phyloP scores from a whole-genome alignment of 208 protist genomes.

The Leishmania aethiopica region DNA sequence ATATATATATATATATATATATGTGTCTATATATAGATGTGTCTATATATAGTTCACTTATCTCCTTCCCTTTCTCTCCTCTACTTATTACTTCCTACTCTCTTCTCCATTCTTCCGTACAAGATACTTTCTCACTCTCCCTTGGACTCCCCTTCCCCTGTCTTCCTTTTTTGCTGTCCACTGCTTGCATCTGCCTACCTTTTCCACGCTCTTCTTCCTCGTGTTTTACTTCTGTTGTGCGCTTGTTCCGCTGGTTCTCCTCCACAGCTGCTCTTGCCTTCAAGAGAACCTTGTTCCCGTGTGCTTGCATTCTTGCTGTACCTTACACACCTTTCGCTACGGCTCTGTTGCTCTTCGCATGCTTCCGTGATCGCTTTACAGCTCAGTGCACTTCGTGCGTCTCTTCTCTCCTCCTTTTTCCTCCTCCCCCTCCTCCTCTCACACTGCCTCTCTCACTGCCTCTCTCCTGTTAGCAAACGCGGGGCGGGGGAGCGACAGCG shows the following conservation, averaged over 20 bases:
- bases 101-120: background rate
- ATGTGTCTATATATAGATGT: too few species aligned
- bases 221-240: background rate
- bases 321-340: background rate
- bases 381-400: background rate
- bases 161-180: background rate
- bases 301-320: conserved; percentile 3
- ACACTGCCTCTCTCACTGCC: background rate
- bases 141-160: background rate
- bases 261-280: background rate
- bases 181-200: background rate
- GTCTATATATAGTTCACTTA: too few species aligned
- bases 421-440: too few species aligned
- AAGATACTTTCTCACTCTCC: background rate
- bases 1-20: too few species aligned
- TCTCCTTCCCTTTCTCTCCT: background rate
- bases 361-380: background rate
- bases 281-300: too few species aligned
- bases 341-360: background rate
- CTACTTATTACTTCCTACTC: background rate
- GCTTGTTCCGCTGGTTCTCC: background rate
- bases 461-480: background rate
- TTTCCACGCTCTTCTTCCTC: background rate
- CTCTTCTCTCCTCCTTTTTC: background rate
- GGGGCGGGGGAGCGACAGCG: too few species aligned